Percentiles rank a stretch among this genome's conserved stretches.
phyloP scores from a whole-genome alignment of 495 filamentous ascomycete species.

The Parathielavia hyrcaniae region DNA sequence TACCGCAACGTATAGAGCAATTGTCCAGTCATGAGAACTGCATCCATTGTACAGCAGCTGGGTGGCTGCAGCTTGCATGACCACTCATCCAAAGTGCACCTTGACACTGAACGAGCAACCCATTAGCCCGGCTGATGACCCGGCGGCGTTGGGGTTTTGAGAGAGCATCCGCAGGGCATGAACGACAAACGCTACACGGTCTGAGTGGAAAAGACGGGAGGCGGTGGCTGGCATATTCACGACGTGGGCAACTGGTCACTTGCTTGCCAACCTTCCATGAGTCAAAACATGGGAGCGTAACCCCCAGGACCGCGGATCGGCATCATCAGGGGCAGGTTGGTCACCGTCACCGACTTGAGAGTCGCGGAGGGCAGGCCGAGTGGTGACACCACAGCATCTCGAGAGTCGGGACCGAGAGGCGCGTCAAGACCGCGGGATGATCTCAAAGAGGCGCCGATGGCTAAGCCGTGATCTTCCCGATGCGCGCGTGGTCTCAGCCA shows the following conservation, averaged over 20 bases:
- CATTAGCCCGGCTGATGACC: too few species aligned
- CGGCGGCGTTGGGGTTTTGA: neutral
- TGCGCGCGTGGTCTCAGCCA: neutral
- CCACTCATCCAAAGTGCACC: neutral
- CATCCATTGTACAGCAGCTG: neutral
- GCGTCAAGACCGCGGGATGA: neutral
- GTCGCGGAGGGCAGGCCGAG: neutral
- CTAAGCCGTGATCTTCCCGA: neutral
- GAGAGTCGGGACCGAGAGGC: constrained; percentile 16
- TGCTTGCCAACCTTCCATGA: too few species aligned
- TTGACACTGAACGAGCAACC: neutral
- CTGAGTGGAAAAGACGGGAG: too few species aligned
- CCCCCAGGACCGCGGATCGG: neutral
- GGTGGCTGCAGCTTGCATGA: constrained; percentile 1
- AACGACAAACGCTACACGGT: neutral
- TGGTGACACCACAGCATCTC: constrained; percentile 7
- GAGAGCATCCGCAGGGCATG: neutral
- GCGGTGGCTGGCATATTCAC: too few species aligned
- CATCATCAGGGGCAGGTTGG: neutral
- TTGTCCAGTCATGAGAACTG: neutral
- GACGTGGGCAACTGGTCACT: too few species aligned
- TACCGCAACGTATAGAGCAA: neutral
- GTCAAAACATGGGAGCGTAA: too few species aligned
- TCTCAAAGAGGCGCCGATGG: neutral
- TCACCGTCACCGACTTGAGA: neutral